Base-by-base conservation (phyloP, 805 yeast species). In the Lachancea dasiensis region DNA sequence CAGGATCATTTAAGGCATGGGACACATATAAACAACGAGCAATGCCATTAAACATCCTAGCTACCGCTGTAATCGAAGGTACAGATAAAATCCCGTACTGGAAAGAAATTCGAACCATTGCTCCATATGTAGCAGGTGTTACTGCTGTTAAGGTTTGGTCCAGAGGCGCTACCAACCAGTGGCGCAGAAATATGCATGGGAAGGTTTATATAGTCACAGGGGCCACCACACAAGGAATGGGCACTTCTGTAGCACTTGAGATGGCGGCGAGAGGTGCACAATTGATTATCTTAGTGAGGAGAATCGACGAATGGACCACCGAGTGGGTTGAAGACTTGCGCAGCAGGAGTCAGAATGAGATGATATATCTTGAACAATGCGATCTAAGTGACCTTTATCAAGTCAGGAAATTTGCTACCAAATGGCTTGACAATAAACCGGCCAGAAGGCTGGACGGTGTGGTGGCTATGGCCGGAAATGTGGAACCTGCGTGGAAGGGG, bases 141-240 rank as follows among this genome's bases (percentile, higher is more conserved):
- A 71, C 65, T 0, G 70, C 71, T 1, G 36, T 77, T 29, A 90
- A 90, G 57, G 75, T 75, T 56, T 86, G 83, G 64, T 79, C 83
- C 51, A 74, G 81, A 24, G 98, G 98, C 8, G 60, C 84, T 1
- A 48, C 73, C 15, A 92, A 90, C 61, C 83, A 87, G 0, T 90
- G 96, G 95, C 95, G 86, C 44, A 70, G 97, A 43, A 89, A 87
- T 47, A 62, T 90, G 56, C 95, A 92, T 55, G 97, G 97, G 1
- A 78, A 79, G 52, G 97, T 89, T 4, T 82, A 70, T 50, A 66
- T 84, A 15, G 69, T 85, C 5, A 82, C 92, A 0, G 98, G 98
- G n/a, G 98, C 95, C 2, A 90, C 97, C 0, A 73, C 94, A 1
- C 63, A 58, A 40, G 97, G 97, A 0, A 58, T 86, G 43, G 98